Percentiles rank a stretch among this genome's conserved stretches.
Conservation (phyloP, 805 yeast genomes). For the Myxozyma udenii region DNA sequence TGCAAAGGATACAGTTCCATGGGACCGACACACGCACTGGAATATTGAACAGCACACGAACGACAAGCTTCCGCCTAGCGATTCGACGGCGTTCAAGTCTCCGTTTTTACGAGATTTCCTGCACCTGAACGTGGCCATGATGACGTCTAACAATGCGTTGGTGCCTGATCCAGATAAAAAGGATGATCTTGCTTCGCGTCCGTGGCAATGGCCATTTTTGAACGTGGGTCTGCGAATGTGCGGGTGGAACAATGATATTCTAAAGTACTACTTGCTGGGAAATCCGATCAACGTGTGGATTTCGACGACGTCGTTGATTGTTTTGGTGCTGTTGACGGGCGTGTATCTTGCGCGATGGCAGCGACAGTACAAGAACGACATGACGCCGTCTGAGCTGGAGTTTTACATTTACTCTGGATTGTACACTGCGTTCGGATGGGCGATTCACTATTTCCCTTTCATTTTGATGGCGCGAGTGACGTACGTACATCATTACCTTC, state of each 20-base stretch:
- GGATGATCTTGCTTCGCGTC: conserved; percentile 67
- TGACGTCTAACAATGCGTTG: conserved; percentile 78
- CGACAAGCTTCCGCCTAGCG: conserved; percentile 44
- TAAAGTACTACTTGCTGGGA: conserved; percentile 65
- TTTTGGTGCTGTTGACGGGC: conserved; percentile 42
- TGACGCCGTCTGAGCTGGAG: conserved; percentile 45
- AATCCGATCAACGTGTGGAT: conserved; percentile 65
- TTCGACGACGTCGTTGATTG: conserved; percentile 50
- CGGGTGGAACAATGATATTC: conserved; percentile 57
- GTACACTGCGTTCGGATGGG: conserved; percentile 88
- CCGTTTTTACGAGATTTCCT: conserved; percentile 66
- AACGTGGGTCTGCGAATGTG: conserved; percentile 72
- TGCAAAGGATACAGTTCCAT: conserved; percentile 44
- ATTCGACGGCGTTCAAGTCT: conserved; percentile 47
- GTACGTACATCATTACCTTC: conserved; percentile 93
- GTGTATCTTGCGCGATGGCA: conserved; percentile 57
- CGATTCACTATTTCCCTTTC: conserved; percentile 83
- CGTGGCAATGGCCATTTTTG: conserved; percentile 84
- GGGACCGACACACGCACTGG: conserved; percentile 75
- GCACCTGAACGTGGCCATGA: conserved; percentile 72
- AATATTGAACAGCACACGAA: conserved; percentile 69
- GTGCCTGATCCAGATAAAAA: conserved; percentile 70
- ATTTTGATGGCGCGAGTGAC: conserved; percentile 93
- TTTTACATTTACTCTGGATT: conserved; percentile 60
- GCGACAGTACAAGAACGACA: conserved; percentile 54